phyloP scores from a whole-genome alignment of 768 basidiomycete genomes.

The Lentinula boryana region DNA sequence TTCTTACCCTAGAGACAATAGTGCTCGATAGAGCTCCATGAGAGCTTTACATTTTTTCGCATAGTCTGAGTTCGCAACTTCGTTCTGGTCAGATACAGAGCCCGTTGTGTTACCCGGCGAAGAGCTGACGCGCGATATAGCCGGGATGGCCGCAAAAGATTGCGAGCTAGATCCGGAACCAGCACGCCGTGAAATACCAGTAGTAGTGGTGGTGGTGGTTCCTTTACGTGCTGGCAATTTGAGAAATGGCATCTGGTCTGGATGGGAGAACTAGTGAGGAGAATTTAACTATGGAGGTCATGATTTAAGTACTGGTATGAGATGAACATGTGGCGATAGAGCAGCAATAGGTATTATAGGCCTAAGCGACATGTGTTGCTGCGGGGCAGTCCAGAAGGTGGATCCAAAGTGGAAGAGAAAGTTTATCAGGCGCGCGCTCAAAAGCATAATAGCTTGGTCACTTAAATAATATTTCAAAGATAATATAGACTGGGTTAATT shows the following conservation, averaged over 20 bases:
- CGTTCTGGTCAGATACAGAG: background rate
- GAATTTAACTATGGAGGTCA: background rate
- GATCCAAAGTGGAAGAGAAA: background rate
- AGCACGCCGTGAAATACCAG: no score
- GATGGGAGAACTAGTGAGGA: background rate
- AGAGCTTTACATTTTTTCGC: slow-evolving; percentile 24
- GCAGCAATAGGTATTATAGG: background rate
- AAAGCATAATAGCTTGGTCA: background rate
- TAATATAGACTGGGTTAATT: no score
- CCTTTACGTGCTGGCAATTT: background rate
- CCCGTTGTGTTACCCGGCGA: background rate
- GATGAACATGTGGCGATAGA: background rate
- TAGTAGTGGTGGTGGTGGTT: background rate
- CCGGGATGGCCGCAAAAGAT: no score
- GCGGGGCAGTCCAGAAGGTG: background rate
- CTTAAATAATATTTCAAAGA: no score
- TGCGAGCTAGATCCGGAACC: no score
- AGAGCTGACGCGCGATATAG: background rate
- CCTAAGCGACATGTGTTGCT: background rate
- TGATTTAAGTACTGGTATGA: no score
- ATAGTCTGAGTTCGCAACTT: slow-evolving; percentile 15
- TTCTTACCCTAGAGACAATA: slow-evolving; percentile 26
- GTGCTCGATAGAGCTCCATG: slow-evolving; percentile 24
- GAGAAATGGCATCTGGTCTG: background rate
- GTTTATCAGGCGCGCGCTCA: background rate